Percentiles rank a stretch among this genome's conserved stretches.
Evolutionary conservation across 257 asterid species (phyloP).

Genomic region (Gynochthodes officinalis): DNA sequence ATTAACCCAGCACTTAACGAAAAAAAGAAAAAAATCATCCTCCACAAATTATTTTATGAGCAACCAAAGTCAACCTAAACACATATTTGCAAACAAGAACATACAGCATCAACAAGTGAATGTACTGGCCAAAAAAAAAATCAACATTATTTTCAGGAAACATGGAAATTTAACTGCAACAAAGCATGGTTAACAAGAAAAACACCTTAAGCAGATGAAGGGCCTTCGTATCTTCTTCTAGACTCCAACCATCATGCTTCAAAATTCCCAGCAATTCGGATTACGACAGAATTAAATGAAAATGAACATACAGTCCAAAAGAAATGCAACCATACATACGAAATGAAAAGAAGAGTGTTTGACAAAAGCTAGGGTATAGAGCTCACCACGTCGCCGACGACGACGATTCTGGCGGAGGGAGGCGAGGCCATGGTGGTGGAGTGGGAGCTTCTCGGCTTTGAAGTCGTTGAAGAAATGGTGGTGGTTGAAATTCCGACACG

Average conservation of each 20-base stretch:
- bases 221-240: constrained; percentile 81
- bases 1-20: not conserved
- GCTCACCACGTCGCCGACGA: constrained; percentile 88
- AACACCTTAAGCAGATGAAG: constrained; percentile 70
- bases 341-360: not conserved
- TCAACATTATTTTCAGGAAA: not conserved
- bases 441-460: not conserved
- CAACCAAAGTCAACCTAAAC: not conserved
- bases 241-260: constrained; percentile 93
- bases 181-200: not conserved
- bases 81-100: not conserved
- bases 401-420: constrained; percentile 62
- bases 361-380: constrained; percentile 5
- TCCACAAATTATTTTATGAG: not conserved
- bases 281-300: not conserved
- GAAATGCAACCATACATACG: not conserved
- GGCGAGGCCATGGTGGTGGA: constrained; percentile 37
- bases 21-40: not conserved
- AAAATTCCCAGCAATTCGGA: constrained; percentile 10
- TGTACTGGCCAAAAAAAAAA: not conserved
- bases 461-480: not conserved
- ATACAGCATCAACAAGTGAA: not conserved
- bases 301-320: not conserved
- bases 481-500: constrained; percentile 27
- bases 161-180: not conserved